A percentile compares a stretch with the other conserved stretches of the same genome.
Conservation (phyloP, 768 basidiomycete species). For the Termitomyces sp. region DNA sequence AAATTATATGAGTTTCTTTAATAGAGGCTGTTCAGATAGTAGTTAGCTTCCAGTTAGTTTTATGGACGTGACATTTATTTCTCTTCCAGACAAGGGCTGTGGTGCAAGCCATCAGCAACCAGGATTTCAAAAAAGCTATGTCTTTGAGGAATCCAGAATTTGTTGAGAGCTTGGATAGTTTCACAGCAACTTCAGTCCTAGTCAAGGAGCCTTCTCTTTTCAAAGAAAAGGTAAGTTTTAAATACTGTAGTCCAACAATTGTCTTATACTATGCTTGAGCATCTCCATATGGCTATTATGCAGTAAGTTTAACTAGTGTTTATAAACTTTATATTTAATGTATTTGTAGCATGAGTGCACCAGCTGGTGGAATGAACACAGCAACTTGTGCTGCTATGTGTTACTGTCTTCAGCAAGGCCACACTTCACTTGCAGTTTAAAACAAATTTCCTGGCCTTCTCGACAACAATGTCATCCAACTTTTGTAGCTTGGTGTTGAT, state of each 20-base stretch:
- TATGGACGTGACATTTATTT: background rate
- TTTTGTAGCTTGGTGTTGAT: conserved; percentile 96
- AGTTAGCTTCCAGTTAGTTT: conserved; percentile 1
- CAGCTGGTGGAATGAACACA: conserved; percentile 98
- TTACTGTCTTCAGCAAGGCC: conserved; percentile 89
- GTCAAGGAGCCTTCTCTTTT: conserved; percentile 51
- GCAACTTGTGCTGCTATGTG: conserved; percentile 93
- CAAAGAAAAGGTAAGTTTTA: conserved; percentile 32
- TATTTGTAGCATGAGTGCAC: conserved; percentile 77
- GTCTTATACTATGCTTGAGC: conserved; percentile 29
- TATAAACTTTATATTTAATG: background rate
- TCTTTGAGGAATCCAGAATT: conserved; percentile 90
- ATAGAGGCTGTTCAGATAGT: conserved; percentile 93
- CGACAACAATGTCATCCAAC: conserved; percentile 78
- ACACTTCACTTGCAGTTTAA: conserved; percentile 84
- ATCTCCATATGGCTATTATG: conserved; percentile 76
- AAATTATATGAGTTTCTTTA: conserved; percentile 86
- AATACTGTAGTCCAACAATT: background rate
- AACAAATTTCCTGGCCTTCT: conserved; percentile 96
- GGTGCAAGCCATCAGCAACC: conserved; percentile 70
- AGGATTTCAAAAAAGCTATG: conserved; percentile 86
- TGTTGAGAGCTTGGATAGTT: conserved; percentile 77
- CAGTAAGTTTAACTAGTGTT: conserved; percentile 51
- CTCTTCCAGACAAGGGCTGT: conserved; percentile 74
- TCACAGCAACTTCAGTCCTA: conserved; percentile 64